Conservation (phyloP, 306 rosid species). For the Styphnolobium japonicum region DNA sequence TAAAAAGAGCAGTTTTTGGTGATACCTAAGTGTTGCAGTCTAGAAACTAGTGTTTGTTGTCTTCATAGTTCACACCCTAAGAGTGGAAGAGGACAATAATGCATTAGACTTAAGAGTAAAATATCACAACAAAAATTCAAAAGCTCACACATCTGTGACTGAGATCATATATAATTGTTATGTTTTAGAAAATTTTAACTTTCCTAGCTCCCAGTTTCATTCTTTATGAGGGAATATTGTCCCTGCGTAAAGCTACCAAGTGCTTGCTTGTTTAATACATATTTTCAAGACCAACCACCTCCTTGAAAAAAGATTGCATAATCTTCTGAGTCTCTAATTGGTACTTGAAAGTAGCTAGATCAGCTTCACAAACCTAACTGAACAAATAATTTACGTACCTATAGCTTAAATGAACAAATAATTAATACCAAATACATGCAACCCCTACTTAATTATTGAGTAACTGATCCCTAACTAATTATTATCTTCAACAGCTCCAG, state of each 20-base stretch:
- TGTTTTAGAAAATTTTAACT: neutral
- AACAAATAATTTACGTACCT: neutral
- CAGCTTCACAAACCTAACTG: neutral
- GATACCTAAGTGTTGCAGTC: too few relatives aligned
- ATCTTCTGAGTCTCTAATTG: neutral
- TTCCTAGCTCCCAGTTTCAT: neutral
- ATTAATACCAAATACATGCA: neutral
- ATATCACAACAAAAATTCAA: too few relatives aligned
- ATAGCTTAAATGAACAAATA: neutral
- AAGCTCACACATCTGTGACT: too few relatives aligned
- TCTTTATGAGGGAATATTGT: too few relatives aligned
- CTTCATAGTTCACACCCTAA: too few relatives aligned
- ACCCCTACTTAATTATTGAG: neutral
- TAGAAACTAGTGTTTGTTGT: too few relatives aligned
- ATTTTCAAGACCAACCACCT: neutral
- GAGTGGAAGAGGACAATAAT: too few relatives aligned
- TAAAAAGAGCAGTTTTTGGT: too few relatives aligned
- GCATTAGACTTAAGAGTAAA: too few relatives aligned
- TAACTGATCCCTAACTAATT: neutral
- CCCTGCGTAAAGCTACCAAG: neutral
- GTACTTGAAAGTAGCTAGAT: neutral
- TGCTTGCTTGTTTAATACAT: neutral
- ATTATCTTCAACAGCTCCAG: neutral
- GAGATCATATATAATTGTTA: neutral
- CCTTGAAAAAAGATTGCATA: neutral